Evolutionary conservation across 441 rosid species (phyloP).

Genomic region (Adansonia rubrostipa): DNA sequence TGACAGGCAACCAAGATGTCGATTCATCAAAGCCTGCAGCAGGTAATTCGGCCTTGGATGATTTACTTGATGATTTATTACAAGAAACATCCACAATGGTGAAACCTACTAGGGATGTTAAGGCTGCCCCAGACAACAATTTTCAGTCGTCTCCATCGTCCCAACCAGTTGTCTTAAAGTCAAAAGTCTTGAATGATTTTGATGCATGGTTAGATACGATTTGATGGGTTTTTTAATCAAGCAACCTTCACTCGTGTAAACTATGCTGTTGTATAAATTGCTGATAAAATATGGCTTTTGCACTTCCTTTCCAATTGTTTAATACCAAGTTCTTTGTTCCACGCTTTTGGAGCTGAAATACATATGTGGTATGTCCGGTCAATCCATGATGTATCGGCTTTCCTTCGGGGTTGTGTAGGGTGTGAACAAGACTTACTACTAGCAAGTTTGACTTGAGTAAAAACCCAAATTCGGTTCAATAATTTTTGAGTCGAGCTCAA

Average conservation of each 20-base stretch:
- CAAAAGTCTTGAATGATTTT: constrained; percentile 70
- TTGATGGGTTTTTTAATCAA: constrained; percentile 31
- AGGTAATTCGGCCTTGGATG: constrained; percentile 40
- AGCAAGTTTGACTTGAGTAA: too few species aligned
- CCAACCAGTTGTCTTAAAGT: constrained; percentile 36
- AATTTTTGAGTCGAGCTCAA: too few species aligned
- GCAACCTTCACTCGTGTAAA: constrained; percentile 19
- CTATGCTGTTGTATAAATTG: constrained; percentile 12
- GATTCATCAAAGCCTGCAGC: constrained; percentile 35
- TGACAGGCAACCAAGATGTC: constrained; percentile 16
- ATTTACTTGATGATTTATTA: constrained; percentile 56
- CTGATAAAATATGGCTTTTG: not conserved
- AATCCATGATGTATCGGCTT: too few species aligned
- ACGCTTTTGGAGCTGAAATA: not conserved
- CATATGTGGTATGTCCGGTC: too few species aligned
- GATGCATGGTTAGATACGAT: constrained; percentile 86
- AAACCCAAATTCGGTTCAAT: too few species aligned
- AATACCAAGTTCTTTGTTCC: not conserved
- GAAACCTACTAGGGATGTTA: not conserved
- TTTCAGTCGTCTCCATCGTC: constrained; percentile 39
- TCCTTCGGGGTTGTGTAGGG: too few species aligned
- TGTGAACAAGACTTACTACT: too few species aligned
- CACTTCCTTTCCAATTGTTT: not conserved
- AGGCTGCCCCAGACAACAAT: not conserved
- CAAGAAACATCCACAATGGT: constrained; percentile 40